Conservation (phyloP, 2,329 filamentous ascomycete genomes). For the Sarocladium brachiariae region DNA sequence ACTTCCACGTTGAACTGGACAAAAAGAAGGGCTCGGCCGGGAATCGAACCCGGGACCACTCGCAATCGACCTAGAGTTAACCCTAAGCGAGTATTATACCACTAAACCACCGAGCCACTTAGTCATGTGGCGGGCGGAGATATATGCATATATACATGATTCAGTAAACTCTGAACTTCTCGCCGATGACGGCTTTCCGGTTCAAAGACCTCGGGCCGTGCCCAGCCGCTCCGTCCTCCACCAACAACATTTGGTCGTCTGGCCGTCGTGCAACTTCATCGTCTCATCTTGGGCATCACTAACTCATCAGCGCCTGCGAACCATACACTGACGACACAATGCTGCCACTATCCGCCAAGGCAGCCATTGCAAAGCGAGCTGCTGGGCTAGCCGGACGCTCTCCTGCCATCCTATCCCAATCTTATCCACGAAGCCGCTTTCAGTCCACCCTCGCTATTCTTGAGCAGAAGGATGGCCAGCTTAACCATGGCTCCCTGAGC, state of each 20-base stretch:
- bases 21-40: too few relatives aligned
- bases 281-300: not conserved
- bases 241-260: slow-evolving; percentile 5
- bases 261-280: not conserved
- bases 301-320: too few relatives aligned
- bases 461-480: slow-evolving; percentile 85
- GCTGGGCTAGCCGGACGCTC: slow-evolving; percentile 21
- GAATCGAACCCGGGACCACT: too few relatives aligned
- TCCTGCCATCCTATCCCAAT: slow-evolving; percentile 19
- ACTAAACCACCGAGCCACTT: too few relatives aligned
- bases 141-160: too few relatives aligned
- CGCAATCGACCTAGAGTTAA: too few relatives aligned
- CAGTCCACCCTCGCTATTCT: slow-evolving; percentile 86
- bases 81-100: too few relatives aligned
- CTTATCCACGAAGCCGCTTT: slow-evolving; percentile 39
- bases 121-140: too few relatives aligned
- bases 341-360: slow-evolving; percentile 26
- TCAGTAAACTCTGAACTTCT: too few relatives aligned
- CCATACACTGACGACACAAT: slow-evolving; percentile 10
- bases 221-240: slow-evolving; percentile 23
- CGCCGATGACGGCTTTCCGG: slow-evolving; percentile 7
- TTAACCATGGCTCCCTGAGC: slow-evolving; percentile 75
- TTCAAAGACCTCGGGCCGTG: slow-evolving; percentile 29
- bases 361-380: slow-evolving; percentile 20
- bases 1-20: too few relatives aligned